These are phyloP conservation scores for Escovopsis sp. DNA, from an alignment of 2,329 filamentous ascomycete genomes.

Conservation along the genomic window DNA sequence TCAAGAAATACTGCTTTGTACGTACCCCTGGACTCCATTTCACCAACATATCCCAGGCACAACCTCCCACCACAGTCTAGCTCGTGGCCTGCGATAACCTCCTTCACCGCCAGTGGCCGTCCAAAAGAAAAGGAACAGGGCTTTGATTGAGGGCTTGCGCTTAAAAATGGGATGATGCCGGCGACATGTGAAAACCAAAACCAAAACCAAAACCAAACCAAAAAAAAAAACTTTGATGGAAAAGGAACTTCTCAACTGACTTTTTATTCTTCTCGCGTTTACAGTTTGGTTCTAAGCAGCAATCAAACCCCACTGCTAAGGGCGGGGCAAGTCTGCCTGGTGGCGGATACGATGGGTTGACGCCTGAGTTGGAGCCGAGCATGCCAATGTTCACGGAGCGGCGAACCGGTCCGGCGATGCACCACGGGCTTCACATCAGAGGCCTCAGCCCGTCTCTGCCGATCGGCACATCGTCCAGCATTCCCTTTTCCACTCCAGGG, in stretches of 20 bases:
- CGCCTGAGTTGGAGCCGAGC: neutral
- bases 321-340: constrained; percentile 25
- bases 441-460: constrained; percentile 7
- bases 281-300: constrained; percentile 46
- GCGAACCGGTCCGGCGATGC: constrained; percentile 25
- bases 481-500: constrained; percentile 7
- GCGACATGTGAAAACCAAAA: too few species aligned
- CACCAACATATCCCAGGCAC: constrained; percentile 11
- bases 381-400: neutral
- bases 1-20: constrained; percentile 99
- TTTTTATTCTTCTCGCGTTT: constrained; percentile 9
- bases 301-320: constrained; percentile 34
- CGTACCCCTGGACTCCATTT: constrained; percentile 41
- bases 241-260: constrained; percentile 25
- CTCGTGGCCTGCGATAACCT: constrained; percentile 5
- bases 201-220: too few species aligned
- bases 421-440: constrained; percentile 24
- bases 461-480: constrained; percentile 9
- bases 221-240: constrained; percentile 6
- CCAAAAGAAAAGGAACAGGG: neutral
- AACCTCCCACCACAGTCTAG: constrained; percentile 8
- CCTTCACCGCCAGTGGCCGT: neutral
- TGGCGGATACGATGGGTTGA: constrained; percentile 1
- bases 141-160: neutral
- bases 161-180: neutral